Percentiles rank a stretch among this genome's conserved stretches.
phyloP scores from a whole-genome alignment of 129 eudicot genomes.

The Artemisia annua region DNA sequence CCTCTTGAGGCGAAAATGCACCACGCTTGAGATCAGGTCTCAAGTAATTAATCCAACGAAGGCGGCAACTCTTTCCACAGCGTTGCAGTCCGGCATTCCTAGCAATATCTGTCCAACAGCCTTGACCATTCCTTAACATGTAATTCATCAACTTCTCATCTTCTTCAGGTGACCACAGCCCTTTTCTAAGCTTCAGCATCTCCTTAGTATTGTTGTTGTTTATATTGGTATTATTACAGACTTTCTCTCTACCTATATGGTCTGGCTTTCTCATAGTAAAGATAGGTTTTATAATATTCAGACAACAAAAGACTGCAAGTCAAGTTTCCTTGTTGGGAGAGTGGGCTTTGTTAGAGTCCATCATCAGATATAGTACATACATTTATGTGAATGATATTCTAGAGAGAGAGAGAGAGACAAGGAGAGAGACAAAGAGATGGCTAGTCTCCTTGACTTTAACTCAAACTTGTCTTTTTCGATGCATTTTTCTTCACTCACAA shows the following conservation, averaged over 20 bases:
- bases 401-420: constrained; percentile 28
- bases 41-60: constrained; percentile 86
- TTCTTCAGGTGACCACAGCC: constrained; percentile 92
- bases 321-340: constrained; percentile 30
- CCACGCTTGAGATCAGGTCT: constrained; percentile 92
- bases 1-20: constrained; percentile 77
- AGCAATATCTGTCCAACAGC: constrained; percentile 95
- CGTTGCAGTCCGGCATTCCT: constrained; percentile 72
- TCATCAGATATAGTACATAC: constrained; percentile 24
- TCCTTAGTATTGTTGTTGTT: background rate
- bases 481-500: constrained; percentile 92
- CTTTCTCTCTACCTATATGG: constrained; percentile 35
- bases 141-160: constrained; percentile 86
- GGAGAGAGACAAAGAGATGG: constrained; percentile 16
- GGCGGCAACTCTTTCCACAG: constrained; percentile 91
- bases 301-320: constrained; percentile 14
- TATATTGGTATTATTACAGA: constrained; percentile 15
- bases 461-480: constrained; percentile 59
- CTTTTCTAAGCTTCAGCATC: constrained; percentile 61
- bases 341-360: constrained; percentile 28
- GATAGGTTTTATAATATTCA: background rate
- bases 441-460: constrained; percentile 69
- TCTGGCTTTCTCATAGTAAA: constrained; percentile 70
- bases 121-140: constrained; percentile 81
- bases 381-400: constrained; percentile 1